Evolutionary conservation across 2,329 filamentous ascomycete species (phyloP).

Genomic region (Ceratocystis lukuohia): DNA sequence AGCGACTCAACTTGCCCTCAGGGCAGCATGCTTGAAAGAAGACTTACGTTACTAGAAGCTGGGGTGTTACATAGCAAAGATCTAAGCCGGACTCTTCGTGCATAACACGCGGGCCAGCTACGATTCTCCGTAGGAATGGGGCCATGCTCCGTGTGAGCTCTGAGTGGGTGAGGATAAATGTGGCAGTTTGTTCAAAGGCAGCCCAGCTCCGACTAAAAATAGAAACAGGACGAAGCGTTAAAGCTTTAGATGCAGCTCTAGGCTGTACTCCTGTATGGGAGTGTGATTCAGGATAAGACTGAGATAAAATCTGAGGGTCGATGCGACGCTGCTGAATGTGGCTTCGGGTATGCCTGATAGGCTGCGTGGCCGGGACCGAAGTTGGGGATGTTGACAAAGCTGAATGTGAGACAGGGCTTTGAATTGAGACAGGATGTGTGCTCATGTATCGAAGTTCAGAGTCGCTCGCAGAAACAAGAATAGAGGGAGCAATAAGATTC

Average conservation of each 20-base stretch:
- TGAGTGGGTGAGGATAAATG: constrained; percentile 12
- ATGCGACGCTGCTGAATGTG: not conserved
- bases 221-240: not conserved
- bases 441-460: not conserved
- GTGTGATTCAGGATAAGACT: not conserved
- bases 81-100: constrained; percentile 84
- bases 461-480: not conserved
- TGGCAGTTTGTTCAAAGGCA: constrained; percentile 7
- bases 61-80: constrained; percentile 86
- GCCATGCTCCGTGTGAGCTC: constrained; percentile 34
- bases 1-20: not conserved
- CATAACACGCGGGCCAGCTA: constrained; percentile 70
- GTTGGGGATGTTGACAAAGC: not conserved
- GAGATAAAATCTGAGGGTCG: not conserved
- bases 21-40: too few relatives aligned
- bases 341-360: not conserved
- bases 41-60: constrained; percentile 50
- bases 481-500: not conserved
- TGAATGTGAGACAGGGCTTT: not conserved
- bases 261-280: not conserved
- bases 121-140: constrained; percentile 75
- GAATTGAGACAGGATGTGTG: not conserved
- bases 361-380: not conserved
- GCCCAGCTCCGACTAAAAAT: not conserved
- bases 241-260: not conserved